phyloP scores from a whole-genome alignment of 306 rosid genomes.

The Vigna radiata region DNA sequence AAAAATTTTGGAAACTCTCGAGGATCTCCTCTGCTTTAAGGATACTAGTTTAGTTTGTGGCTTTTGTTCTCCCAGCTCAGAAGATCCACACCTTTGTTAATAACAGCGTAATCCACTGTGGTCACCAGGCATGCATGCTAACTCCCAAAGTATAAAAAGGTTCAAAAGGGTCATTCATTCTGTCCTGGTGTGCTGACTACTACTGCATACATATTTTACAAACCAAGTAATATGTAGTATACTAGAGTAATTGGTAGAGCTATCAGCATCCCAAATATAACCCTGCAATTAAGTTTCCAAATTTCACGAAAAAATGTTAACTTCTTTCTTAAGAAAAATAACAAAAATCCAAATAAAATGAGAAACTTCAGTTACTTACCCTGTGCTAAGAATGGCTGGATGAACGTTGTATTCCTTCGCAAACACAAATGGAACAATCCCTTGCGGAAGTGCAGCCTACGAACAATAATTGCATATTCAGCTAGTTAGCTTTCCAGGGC shows the following conservation, averaged over 20 bases:
- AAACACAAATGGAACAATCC: constrained; percentile 96
- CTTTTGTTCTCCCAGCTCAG: constrained; percentile 22
- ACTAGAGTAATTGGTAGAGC: constrained; percentile 68
- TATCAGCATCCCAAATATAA: constrained; percentile 72
- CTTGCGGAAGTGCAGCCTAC: constrained; percentile 99
- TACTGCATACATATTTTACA: constrained; percentile 42
- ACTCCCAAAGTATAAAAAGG: constrained; percentile 49
- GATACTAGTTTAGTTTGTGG: constrained; percentile 13
- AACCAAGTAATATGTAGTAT: constrained; percentile 64
- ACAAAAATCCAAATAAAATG: neutral
- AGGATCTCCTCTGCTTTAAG: constrained; percentile 41
- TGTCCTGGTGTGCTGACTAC: constrained; percentile 28
- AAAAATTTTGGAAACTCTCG: constrained; percentile 47
- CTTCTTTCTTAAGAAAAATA: neutral
- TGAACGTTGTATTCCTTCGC: constrained; percentile 98
- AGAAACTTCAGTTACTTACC: constrained; percentile 53
- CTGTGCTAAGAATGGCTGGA: constrained; percentile 95
- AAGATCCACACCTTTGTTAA: constrained; percentile 46
- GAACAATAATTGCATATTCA: constrained; percentile 39
- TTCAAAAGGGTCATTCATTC: constrained; percentile 32
- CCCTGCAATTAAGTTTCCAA: constrained; percentile 49
- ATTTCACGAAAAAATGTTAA: neutral
- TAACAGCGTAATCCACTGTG: constrained; percentile 41
- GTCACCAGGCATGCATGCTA: constrained; percentile 40
- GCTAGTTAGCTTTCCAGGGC: constrained; percentile 4